A percentile compares a stretch with the other conserved stretches of the same genome.
phyloP scores from a whole-genome alignment of 2,329 filamentous ascomycete species.

The Cercospora zeina region DNA sequence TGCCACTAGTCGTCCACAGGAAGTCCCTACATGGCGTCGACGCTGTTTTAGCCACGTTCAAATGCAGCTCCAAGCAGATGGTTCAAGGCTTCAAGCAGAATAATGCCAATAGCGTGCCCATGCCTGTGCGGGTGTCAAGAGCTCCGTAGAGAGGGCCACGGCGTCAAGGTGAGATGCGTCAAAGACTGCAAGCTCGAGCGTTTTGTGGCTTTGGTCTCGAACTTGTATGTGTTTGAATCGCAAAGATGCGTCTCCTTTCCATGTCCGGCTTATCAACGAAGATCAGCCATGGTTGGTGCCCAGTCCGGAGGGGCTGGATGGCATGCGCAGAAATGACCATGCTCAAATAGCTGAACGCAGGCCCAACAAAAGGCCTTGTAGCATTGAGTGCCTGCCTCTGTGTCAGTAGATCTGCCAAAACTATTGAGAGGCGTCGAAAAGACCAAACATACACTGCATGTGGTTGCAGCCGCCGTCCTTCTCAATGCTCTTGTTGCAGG shows the following conservation, averaged over 20 bases:
- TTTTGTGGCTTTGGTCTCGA: too few species aligned
- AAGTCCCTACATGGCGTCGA: background rate
- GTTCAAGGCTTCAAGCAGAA: background rate
- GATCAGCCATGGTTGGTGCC: background rate
- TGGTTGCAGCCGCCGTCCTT: constrained; percentile 39
- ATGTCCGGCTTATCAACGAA: too few species aligned
- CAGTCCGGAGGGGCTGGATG: background rate
- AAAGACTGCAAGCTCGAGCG: too few species aligned
- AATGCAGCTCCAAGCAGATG: background rate
- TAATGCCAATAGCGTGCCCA: background rate
- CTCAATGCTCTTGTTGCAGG: constrained; percentile 35
- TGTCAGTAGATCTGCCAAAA: background rate
- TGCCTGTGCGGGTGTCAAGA: background rate
- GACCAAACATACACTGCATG: constrained; percentile 30
- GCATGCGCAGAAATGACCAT: constrained; percentile 23
- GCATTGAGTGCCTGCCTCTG: constrained; percentile 30
- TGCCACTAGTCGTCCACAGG: background rate
- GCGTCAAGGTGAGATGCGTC: too few species aligned
- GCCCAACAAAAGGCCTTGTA: constrained; percentile 37
- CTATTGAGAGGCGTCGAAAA: background rate
- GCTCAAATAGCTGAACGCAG: constrained; percentile 27
- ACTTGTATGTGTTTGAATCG: too few species aligned
- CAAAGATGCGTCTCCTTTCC: too few species aligned
- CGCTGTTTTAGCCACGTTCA: background rate
- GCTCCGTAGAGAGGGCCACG: background rate